phyloP scores from a whole-genome alignment of 768 basidiomycete species.

The Russula abietina region DNA sequence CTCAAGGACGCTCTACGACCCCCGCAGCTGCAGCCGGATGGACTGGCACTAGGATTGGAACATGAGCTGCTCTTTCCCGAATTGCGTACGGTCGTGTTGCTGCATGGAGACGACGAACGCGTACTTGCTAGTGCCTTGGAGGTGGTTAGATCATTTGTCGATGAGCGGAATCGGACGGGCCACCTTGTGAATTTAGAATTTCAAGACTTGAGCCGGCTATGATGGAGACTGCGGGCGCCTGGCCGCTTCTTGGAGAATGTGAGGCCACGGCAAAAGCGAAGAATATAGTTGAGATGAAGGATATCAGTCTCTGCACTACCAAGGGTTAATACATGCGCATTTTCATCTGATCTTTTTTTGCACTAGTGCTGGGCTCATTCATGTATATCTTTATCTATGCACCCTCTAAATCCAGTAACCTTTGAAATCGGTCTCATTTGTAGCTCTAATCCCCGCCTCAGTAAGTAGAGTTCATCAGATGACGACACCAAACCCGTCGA shows the following conservation, averaged over 20 bases:
- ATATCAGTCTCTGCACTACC: too few species aligned
- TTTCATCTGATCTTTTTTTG: too few species aligned
- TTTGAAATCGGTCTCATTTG: too few species aligned
- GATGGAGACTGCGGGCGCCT: neutral
- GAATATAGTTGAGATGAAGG: too few species aligned
- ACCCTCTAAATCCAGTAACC: too few species aligned
- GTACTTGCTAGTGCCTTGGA: neutral
- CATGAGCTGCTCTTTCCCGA: neutral
- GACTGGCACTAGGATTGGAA: neutral
- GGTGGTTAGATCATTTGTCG: neutral
- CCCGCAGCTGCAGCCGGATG: neutral
- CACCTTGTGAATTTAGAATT: neutral
- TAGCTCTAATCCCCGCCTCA: too few species aligned
- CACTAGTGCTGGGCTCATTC: too few species aligned
- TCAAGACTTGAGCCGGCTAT: constrained; percentile 1
- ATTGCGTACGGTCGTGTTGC: constrained; percentile 4
- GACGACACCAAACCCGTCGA: too few species aligned
- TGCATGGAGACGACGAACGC: constrained; percentile 4
- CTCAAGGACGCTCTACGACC: constrained; percentile 1
- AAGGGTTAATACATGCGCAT: too few species aligned
- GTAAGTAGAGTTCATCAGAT: too few species aligned
- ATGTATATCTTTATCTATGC: too few species aligned
- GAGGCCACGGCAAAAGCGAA: neutral
- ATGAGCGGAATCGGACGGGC: neutral
- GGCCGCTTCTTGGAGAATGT: neutral